Base-by-base conservation (phyloP, 2,329 filamentous ascomycete genomes). In the Pyrenophora graminea region DNA sequence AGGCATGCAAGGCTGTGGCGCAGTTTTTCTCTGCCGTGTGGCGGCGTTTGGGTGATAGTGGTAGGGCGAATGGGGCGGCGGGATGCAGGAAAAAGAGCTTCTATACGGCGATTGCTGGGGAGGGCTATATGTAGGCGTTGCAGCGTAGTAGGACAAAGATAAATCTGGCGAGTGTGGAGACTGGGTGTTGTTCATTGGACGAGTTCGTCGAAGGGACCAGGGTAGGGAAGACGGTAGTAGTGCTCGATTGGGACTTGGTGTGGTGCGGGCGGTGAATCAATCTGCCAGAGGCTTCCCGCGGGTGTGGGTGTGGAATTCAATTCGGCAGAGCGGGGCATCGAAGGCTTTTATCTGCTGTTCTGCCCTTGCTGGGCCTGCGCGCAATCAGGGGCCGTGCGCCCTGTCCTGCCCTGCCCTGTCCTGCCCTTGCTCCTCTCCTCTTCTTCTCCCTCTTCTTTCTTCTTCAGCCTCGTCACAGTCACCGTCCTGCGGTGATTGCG, bases 131-230 rank as follows among this genome's bases (percentile, higher is more conserved):
- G 74, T 66, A 51, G 63, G 68, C 57, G 75, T 69, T 61, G 71
- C 64, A 51, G 74, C 64, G 61, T 77, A 66, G 65, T 79, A 76
- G 65, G n/a, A 45, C 17, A 74, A 76, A 55, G 81, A 80, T 60
- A 84, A 75, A 58, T 76, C 72, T 48, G 76, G 75, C 46, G 71
- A 72, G 54, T 72, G 72, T 39, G 77, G 76, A 39, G 74, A 72
- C 62, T 73, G 77, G 34, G 64, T 55, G 48, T 44, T 44, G 49
- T 66, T 66, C 63, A 72, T 70, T 68, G 48, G 64, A 61, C 58
- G 53, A 34, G 46, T 36, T 7, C 6, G 23, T 25, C 8, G 23
- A 9, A 15, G 15, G 23, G 8, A 9, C 23, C 4, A 9, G 23
- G 23, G 23, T 25, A 9, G 6, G 23, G 21, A 25, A 7, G 6